Evolutionary conservation across 371 early-diverging fungal species (phyloP).

Genomic region (Batkoa obscura): DNA sequence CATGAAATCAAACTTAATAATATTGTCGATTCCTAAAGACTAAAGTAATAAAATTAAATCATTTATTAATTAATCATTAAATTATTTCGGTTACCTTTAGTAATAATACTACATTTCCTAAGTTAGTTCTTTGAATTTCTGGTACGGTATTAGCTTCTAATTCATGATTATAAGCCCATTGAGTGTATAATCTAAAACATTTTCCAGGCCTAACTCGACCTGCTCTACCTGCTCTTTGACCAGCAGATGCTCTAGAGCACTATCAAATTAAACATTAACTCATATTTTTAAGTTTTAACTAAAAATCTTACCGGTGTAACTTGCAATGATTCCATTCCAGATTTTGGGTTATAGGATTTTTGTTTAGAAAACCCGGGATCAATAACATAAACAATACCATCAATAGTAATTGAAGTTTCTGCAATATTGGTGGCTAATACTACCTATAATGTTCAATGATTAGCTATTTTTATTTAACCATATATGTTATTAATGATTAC

Average conservation of each 20-base stretch:
- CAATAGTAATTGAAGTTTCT: constrained; percentile 98
- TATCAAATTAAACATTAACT: too few species aligned
- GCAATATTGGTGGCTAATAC: constrained; percentile 99
- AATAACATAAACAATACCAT: constrained; percentile 65
- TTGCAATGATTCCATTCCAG: constrained; percentile 90
- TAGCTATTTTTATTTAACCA: too few species aligned
- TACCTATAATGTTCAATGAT: too few species aligned
- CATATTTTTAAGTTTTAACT: too few species aligned
- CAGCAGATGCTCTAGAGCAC: constrained; percentile 92
- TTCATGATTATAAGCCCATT: constrained; percentile 85
- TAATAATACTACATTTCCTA: constrained; percentile 76
- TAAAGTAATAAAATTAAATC: too few species aligned
- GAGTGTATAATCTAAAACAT: constrained; percentile 94
- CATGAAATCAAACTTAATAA: constrained; percentile 95
- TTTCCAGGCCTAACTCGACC: constrained; percentile 96
- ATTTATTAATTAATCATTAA: too few species aligned
- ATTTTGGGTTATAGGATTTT: constrained; percentile 80
- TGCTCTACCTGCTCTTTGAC: constrained; percentile 96
- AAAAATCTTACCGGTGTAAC: too few species aligned
- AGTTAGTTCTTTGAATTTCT: constrained; percentile 89
- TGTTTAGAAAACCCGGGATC: constrained; percentile 93
- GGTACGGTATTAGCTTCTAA: constrained; percentile 86
- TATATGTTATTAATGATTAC: too few species aligned
- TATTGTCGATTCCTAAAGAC: constrained; percentile 85
- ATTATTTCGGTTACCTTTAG: too few species aligned